These are phyloP conservation scores for Akanthomyces muscarius DNA, from an alignment of 2,329 filamentous ascomycete species.

Conservation along the genomic window DNA sequence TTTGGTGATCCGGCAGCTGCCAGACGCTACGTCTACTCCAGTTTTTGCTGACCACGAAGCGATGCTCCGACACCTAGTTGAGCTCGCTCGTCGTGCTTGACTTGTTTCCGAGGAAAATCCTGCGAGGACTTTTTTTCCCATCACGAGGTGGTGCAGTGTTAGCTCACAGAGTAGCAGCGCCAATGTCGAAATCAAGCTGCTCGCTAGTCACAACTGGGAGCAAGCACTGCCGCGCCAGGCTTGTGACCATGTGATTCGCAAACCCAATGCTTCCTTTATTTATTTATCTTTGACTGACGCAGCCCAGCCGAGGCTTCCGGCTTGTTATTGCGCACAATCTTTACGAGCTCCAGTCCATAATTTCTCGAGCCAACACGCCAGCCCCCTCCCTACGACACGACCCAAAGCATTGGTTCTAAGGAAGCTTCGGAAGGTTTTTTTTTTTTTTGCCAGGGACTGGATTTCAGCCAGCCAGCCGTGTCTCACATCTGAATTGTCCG, in stretches of 20 bases:
- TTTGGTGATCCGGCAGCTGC: neutral
- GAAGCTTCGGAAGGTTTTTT: neutral
- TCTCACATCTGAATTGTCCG: neutral
- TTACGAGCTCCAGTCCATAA: too few relatives aligned
- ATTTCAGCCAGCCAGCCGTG: neutral
- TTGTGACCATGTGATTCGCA: neutral
- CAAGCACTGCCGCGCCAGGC: neutral
- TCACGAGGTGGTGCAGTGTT: neutral
- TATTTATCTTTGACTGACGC: neutral
- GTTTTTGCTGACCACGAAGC: slow-evolving; percentile 1
- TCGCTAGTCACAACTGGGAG: neutral
- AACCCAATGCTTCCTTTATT: neutral
- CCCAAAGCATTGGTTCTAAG: neutral
- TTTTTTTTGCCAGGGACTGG: neutral
- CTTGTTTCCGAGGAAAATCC: neutral
- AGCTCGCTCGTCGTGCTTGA: too few relatives aligned
- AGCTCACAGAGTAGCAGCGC: neutral
- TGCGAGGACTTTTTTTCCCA: neutral
- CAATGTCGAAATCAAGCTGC: neutral
- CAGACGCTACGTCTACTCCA: neutral
- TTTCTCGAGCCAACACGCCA: neutral
- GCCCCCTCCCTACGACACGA: neutral
- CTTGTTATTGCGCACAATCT: neutral
- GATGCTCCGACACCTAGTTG: neutral
- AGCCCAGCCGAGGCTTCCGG: neutral